Evolutionary conservation across 768 basidiomycete genomes (phyloP), one percentile per base, ranked within the genome.

Genomic region (Trametes meyenii): DNA sequence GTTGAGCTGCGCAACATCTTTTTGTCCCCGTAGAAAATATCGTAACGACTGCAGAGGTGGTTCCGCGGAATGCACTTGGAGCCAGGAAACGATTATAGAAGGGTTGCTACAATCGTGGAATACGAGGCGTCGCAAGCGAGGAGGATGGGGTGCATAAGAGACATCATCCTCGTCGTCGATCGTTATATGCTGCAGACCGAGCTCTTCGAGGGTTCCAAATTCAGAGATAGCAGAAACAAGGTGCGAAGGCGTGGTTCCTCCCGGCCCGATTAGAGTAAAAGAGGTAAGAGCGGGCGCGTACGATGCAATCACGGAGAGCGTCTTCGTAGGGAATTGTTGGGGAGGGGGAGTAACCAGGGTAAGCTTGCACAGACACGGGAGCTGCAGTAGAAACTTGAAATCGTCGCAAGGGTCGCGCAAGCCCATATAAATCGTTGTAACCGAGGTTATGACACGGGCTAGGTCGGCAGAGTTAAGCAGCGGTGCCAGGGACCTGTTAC

Each of bases 381-480:
- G 55, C 5, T 29, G 44, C 5, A 26, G 36, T 5, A 66, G 42
- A 17, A 60, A 51, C 17, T 26, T 44, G 45, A 36, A 19, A 21
- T 5, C 43, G 23, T 24, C 35, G 23, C 21, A 16, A 14, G 35
- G n/a, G 17, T 50, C 26, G 6, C 23, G 5, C 21, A n/a, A 16
- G 13, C n/a, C 51, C 12, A 36, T 2, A 42, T 35, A 24, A 23
- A 48, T 39, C 46, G 24, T 21, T 29, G 23, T 24, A 24, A 67
- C 35, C 12, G 62, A 51, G 36, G 14, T 56, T 17, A 67, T 49
- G 13, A 33, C 33, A 13, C 29, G 40, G 11, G 55, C 62, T 8
- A 67, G 52, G 4, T 56, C 60, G 5, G 59, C 36, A 2, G 53
- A 48, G 33, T 29, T 33, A n/a, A 64, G 29, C 6, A 60, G 50